Percentiles rank a stretch among this genome's conserved stretches.
Conservation (phyloP, 2,329 filamentous ascomycete species). For the Fusarium sp. region DNA sequence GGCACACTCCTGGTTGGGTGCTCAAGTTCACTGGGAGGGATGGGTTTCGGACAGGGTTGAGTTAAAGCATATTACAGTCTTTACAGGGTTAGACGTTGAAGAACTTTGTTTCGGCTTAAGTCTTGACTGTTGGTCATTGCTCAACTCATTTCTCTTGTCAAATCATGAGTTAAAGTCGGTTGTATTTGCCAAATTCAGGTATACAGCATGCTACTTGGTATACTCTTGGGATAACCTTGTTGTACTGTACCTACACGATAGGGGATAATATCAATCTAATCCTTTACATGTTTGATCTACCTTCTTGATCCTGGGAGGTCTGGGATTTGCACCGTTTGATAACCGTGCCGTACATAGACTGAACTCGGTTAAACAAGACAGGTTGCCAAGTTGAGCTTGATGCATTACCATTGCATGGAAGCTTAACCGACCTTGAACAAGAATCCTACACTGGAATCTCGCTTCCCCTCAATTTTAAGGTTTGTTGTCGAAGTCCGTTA, state of each 20-base stretch:
- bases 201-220: not conserved
- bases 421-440: constrained; percentile 6
- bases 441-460: not conserved
- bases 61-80: not conserved
- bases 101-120: not conserved
- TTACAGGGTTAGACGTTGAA: not conserved
- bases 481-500: not conserved
- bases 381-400: not conserved
- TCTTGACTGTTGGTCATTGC: not conserved
- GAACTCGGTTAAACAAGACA: constrained; percentile 14
- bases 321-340: not conserved
- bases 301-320: not conserved
- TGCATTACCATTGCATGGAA: constrained; percentile 24
- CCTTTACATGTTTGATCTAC: not conserved
- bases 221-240: not conserved
- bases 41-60: not conserved
- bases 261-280: not conserved
- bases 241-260: not conserved
- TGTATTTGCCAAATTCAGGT: not conserved
- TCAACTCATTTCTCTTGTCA: not conserved
- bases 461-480: constrained; percentile 6
- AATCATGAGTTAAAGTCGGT: not conserved
- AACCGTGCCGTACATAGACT: constrained; percentile 8
- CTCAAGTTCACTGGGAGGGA: not conserved
- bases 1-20: constrained; percentile 10